These are phyloP conservation scores for Cavenderia fasciculata DNA, from an alignment of 78 protist genomes.

Conservation along the genomic window DNA sequence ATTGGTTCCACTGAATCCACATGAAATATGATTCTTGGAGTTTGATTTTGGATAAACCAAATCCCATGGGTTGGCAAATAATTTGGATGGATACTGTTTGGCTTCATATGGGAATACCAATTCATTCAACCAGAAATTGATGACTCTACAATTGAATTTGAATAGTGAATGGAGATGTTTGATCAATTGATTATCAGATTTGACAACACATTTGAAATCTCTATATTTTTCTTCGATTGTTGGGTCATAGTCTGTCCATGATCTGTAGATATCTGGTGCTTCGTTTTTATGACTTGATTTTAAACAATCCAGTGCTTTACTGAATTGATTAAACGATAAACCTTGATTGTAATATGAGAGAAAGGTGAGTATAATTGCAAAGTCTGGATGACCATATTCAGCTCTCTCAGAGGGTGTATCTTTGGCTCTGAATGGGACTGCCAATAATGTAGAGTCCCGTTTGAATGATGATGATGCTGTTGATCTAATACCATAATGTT, in stretches of 20 bases:
- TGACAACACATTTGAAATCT: background rate
- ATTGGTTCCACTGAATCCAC: constrained; percentile 22
- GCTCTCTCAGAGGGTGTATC: constrained; percentile 67
- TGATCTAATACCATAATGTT: background rate
- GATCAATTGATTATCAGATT: background rate
- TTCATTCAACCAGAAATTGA: constrained; percentile 1
- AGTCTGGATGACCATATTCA: constrained; percentile 87
- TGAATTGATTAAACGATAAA: background rate
- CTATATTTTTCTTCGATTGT: background rate
- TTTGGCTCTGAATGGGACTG: constrained; percentile 71
- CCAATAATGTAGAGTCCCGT: background rate
- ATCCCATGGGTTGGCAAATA: constrained; percentile 21
- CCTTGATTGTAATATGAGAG: constrained; percentile 76
- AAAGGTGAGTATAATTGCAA: constrained; percentile 62
- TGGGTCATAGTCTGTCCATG: background rate
- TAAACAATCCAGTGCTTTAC: background rate
- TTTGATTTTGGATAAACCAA: background rate
- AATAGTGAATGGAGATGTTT: background rate
- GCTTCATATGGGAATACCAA: constrained; percentile 22
- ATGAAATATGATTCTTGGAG: no score
- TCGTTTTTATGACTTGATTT: background rate
- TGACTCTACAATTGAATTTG: background rate
- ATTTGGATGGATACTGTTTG: background rate
- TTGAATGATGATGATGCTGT: no score
- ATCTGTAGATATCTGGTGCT: background rate